Base-by-base conservation (phyloP, 495 filamentous ascomycete species). In the Pyrenula massariospora region DNA sequence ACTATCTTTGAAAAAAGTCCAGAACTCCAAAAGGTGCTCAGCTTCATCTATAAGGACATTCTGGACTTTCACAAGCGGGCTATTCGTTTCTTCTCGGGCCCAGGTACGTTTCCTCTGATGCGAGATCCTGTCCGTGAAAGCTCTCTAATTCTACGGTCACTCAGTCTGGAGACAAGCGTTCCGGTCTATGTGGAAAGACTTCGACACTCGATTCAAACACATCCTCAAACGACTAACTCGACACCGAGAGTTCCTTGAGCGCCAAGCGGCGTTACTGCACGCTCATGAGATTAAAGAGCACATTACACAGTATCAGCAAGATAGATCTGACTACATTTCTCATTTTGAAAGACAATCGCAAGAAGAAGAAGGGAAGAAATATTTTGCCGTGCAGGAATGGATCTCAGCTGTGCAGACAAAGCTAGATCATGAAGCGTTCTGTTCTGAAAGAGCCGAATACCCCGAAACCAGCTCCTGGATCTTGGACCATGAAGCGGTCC, bases 151-250 rank as follows among this genome's bases (percentile, higher is more conserved):
- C 11, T 48, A 48, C 42, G 11, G 19, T 48, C 11, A 19, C 42
- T 11, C 42, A 48, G 69, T 59, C 20, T 73, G 69, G 70, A 60
- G 59, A 49, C 59, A 65, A 50, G 55, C 68, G 10, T 49, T 54
- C 50, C 58, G 31, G 15, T 59, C 66, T 10, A 57, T 65, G 19
- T 79, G 76, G 76, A 63, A 59, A 52, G 67, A 71, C 53, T 77
- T 73, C 51, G 56, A 66, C 20, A 54, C 64, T 11, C 53, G 56
- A 11, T 75, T 65, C 52, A 31, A 55, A 8, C 57, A 50, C 3
- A 60, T 60, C 10, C 54, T 66, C 19, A 25, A 25, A 31, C 23
- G 52, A 22, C 24, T 68, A 50, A 53, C 53, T 50, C 57, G 61
- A 56, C 58, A 63, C 20, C 58, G 62, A 54, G 25, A 1, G 15